Evolutionary conservation across 768 basidiomycete genomes (phyloP).

Genomic region (Chiua virens): DNA sequence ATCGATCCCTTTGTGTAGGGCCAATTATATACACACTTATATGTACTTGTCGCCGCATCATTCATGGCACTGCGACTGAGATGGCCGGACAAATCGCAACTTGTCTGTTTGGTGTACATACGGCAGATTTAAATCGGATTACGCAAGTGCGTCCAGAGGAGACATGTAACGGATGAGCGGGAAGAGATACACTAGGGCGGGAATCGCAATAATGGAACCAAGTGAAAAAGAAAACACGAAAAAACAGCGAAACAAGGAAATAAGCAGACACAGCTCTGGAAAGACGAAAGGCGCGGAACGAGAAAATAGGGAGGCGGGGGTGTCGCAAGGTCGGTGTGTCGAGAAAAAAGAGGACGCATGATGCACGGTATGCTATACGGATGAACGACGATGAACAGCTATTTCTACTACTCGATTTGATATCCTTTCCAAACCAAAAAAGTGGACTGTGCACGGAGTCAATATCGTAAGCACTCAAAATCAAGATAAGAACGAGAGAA

Average conservation of each 20-base stretch:
- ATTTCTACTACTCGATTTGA: slow-evolving; percentile 4
- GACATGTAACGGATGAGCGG: background rate
- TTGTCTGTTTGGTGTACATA: too few relatives aligned
- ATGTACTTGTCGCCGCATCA: too few relatives aligned
- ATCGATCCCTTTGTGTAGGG: too few relatives aligned
- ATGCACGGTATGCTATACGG: slow-evolving; percentile 19
- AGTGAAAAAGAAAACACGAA: background rate
- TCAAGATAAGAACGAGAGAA: slow-evolving; percentile 3
- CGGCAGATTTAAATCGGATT: background rate
- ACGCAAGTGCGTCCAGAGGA: slow-evolving; percentile 1
- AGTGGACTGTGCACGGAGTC: slow-evolving; percentile 5
- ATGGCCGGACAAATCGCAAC: too few relatives aligned
- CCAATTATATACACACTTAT: too few relatives aligned
- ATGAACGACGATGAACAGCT: background rate
- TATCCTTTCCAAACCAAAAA: slow-evolving; percentile 12
- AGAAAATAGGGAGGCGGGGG: background rate
- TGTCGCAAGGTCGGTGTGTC: slow-evolving; percentile 10
- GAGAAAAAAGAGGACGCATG: background rate
- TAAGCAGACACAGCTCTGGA: background rate
- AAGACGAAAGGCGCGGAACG: background rate
- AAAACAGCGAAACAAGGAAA: background rate
- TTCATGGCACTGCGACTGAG: too few relatives aligned
- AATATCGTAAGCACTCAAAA: slow-evolving; percentile 8
- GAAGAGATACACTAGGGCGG: slow-evolving; percentile 23
- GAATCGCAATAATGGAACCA: slow-evolving; percentile 10